Conservation (phyloP, 805 yeast species). For the Saturnispora quitensis region DNA sequence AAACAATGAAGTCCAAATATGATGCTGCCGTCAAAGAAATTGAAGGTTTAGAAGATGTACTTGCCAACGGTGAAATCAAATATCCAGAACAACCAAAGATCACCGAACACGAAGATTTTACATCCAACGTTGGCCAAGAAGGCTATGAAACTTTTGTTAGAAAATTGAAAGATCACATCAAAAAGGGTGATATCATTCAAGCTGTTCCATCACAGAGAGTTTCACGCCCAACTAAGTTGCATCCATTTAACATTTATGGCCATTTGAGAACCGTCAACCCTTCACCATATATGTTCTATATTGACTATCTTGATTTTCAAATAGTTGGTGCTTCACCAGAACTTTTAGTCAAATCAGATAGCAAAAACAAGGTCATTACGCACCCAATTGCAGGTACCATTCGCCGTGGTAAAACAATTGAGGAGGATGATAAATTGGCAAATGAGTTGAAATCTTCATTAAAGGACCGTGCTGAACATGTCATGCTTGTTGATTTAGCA, state of each 20-base stretch:
- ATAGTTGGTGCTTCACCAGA: slow-evolving; percentile 98
- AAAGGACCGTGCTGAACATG: slow-evolving; percentile 96
- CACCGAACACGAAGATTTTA: slow-evolving; percentile 54
- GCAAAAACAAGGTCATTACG: slow-evolving; percentile 65
- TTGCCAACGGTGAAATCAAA: slow-evolving; percentile 36
- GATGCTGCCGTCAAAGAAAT: slow-evolving; percentile 50
- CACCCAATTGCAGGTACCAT: slow-evolving; percentile 99
- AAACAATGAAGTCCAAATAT: slow-evolving; percentile 37
- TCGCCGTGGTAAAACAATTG: slow-evolving; percentile 78
- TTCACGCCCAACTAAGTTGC: slow-evolving; percentile 88
- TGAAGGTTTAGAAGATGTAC: slow-evolving; percentile 39
- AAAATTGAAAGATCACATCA: slow-evolving; percentile 67
- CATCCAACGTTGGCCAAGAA: slow-evolving; percentile 85
- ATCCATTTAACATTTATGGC: slow-evolving; percentile 93
- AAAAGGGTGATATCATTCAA: slow-evolving; percentile 90
- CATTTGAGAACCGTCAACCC: slow-evolving; percentile 95
- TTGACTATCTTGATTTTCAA: slow-evolving; percentile 87
- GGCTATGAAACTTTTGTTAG: slow-evolving; percentile 85
- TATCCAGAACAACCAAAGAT: slow-evolving; percentile 74
- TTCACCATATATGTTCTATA: slow-evolving; percentile 91
- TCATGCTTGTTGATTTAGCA: slow-evolving; percentile 96
- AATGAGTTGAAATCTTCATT: slow-evolving; percentile 59
- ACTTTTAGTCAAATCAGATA: slow-evolving; percentile 73
- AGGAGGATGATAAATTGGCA: slow-evolving; percentile 86
- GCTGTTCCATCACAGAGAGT: slow-evolving; percentile 98